phyloP scores from a whole-genome alignment of 2,329 filamentous ascomycete species.

The Talaromyces pinophilus region DNA sequence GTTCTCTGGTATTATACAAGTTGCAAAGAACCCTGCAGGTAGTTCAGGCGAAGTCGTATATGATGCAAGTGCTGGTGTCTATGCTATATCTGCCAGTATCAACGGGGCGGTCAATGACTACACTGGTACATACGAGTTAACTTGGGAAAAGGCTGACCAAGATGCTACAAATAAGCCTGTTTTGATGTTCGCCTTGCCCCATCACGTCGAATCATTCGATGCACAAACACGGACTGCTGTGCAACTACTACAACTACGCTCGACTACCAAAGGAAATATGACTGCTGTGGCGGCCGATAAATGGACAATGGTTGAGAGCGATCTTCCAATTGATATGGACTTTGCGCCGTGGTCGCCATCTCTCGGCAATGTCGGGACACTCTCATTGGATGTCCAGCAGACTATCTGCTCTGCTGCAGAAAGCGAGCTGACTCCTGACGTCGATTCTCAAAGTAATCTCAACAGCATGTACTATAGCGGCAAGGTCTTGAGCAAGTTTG shows the following conservation, averaged over 20 bases:
- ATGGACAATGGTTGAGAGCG: constrained; percentile 75
- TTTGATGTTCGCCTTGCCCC: constrained; percentile 84
- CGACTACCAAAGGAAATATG: constrained; percentile 81
- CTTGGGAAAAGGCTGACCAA: constrained; percentile 71
- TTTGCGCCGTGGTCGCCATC: constrained; percentile 75
- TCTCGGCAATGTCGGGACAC: constrained; percentile 37
- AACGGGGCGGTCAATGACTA: constrained; percentile 60
- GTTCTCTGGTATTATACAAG: constrained; percentile 78
- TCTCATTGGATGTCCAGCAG: constrained; percentile 55
- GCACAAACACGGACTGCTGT: constrained; percentile 51
- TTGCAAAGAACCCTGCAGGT: constrained; percentile 70
- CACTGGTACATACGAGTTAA: constrained; percentile 70
- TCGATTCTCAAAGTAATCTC: constrained; percentile 69
- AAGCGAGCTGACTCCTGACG: constrained; percentile 75
- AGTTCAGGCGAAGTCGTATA: constrained; percentile 66
- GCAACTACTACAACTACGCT: constrained; percentile 65
- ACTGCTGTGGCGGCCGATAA: constrained; percentile 69
- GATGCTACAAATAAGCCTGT: constrained; percentile 57
- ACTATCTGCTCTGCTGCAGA: constrained; percentile 64
- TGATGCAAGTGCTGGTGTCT: constrained; percentile 75
- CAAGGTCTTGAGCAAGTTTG: constrained; percentile 80
- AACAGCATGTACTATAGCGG: constrained; percentile 93
- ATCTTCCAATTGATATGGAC: constrained; percentile 71
- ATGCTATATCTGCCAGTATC: constrained; percentile 65
- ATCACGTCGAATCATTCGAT: constrained; percentile 79